These are phyloP conservation scores for Filosporella fistucella DNA, from an alignment of 495 filamentous ascomycete species.

Conservation along the genomic window DNA sequence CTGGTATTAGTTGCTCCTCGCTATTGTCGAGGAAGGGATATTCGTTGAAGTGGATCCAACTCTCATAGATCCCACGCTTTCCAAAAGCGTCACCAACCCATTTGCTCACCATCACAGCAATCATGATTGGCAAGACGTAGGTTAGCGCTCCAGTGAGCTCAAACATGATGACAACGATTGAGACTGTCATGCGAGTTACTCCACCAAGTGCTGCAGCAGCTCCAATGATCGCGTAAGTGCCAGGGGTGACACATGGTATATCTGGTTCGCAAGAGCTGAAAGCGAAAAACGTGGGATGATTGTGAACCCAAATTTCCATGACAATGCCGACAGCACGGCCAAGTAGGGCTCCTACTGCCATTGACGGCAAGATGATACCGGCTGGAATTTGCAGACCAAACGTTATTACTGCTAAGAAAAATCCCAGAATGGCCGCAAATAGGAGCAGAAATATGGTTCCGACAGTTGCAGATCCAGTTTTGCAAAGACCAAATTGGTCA, in stretches of 20 bases:
- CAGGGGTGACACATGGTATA: slow-evolving; percentile 86
- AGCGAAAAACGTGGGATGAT: slow-evolving; percentile 68
- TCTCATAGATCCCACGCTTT: slow-evolving; percentile 92
- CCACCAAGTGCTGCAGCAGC: slow-evolving; percentile 95
- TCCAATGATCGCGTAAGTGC: slow-evolving; percentile 93
- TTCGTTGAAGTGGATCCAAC: slow-evolving; percentile 93
- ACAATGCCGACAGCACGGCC: slow-evolving; percentile 89
- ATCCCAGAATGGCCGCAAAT: slow-evolving; percentile 73
- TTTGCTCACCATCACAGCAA: slow-evolving; percentile 97
- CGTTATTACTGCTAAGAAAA: slow-evolving; percentile 80
- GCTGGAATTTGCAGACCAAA: slow-evolving; percentile 97
- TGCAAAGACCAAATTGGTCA: slow-evolving; percentile 86
- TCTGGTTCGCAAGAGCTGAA: slow-evolving; percentile 85
- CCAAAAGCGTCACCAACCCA: slow-evolving; percentile 98
- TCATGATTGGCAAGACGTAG: slow-evolving; percentile 98
- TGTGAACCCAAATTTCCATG: slow-evolving; percentile 82
- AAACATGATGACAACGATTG: slow-evolving; percentile 99
- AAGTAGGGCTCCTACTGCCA: slow-evolving; percentile 90
- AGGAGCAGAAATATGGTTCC: slow-evolving; percentile 76
- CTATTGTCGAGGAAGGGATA: slow-evolving; percentile 95
- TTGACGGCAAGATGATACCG: slow-evolving; percentile 94
- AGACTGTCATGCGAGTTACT: slow-evolving; percentile 94
- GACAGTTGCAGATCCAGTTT: slow-evolving; percentile 62
- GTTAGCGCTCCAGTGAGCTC: slow-evolving; percentile 94
- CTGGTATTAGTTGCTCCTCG: slow-evolving; percentile 76